Base-by-base conservation (phyloP, 2,329 filamentous ascomycete genomes). In the Penicillium sp. region DNA sequence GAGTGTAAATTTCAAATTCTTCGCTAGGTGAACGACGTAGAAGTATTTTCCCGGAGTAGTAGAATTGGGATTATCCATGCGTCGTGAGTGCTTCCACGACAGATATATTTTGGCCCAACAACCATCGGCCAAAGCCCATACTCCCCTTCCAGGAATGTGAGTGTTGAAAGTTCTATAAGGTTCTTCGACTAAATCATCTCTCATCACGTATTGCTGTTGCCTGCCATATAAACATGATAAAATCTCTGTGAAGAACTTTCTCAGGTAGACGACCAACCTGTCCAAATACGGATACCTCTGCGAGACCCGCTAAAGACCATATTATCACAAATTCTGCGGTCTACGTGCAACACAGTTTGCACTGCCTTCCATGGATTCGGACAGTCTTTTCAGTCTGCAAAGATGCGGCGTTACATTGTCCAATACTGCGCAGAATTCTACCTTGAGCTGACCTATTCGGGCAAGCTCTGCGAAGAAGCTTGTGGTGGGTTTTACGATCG, bases 401-500 rank as follows among this genome's bases (percentile, higher is more conserved):
- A 16, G 11, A 45, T 26, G 42, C 6, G 2, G 19, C 26, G 26
- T 48, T 8, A 11, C 10, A 48, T 10, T n/a, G 26, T 10, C 19
- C 14, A 28, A 10, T 52, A 13, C 10, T 10, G 10, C 11, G 16
- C 26, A 35, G 7, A n/a, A 14, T 14, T 2, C 2, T 33, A 52
- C 10, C 6, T 13, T 33, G 3, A 28, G 13, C 22, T 10, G 14
- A 19, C 51, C 51, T 6, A 40, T 28, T 40, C 16, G 22, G 51
- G 51, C 22, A 53, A 26, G 51, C 51, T 16, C 10, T 53, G 51
- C 51, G 51, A 53, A 48, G 14, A 48, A 48, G 45, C 45, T 28
- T 48, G n/a, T 30, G 45, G 45, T n/a, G 45, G 45, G 45, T 14
- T 42, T 19, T 22, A 10, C 38, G 4, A n/a, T 42, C 22, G 45